Conservation (phyloP, 129 eudicot genomes). For the Tagetes erecta region DNA sequence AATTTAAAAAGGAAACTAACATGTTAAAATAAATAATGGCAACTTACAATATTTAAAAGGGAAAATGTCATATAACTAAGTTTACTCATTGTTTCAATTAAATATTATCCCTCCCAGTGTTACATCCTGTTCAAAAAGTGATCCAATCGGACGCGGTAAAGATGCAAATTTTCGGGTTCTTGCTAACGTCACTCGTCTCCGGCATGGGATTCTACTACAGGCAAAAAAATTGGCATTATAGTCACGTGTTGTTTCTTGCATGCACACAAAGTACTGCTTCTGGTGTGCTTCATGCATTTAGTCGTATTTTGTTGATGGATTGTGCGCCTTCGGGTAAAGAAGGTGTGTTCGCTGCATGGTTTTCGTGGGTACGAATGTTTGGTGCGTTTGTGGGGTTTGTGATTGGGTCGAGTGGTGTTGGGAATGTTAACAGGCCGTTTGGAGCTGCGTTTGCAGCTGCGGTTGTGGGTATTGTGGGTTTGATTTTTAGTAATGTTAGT, state of each 20-base stretch:
- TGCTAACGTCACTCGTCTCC: constrained; percentile 43
- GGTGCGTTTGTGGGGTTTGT: constrained; percentile 76
- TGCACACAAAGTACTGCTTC: constrained; percentile 55
- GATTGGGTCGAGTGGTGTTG: constrained; percentile 48
- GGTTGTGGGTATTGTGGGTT: constrained; percentile 48
- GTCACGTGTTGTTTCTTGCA: constrained; percentile 47
- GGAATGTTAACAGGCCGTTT: constrained; percentile 49
- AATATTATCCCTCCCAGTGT: too few relatives aligned
- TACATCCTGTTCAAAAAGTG: too few relatives aligned
- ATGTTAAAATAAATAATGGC: too few relatives aligned
- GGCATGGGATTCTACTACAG: constrained; percentile 71
- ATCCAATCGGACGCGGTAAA: too few relatives aligned
- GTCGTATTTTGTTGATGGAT: constrained; percentile 67
- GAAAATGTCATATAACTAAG: too few relatives aligned
- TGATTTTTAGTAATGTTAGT: constrained; percentile 73
- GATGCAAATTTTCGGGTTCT: too few relatives aligned
- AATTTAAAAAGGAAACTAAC: too few relatives aligned
- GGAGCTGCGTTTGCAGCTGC: constrained; percentile 65
- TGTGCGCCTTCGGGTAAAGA: constrained; percentile 76
- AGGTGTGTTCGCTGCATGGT: constrained; percentile 77
- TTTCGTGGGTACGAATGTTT: constrained; percentile 64
- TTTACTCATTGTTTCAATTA: too few relatives aligned
- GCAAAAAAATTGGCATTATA: constrained; percentile 37
- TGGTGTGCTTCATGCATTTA: constrained; percentile 63
- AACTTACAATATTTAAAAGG: too few relatives aligned